Conservation (phyloP, 2,329 filamentous ascomycete species). For the Fusarium robinianum region DNA sequence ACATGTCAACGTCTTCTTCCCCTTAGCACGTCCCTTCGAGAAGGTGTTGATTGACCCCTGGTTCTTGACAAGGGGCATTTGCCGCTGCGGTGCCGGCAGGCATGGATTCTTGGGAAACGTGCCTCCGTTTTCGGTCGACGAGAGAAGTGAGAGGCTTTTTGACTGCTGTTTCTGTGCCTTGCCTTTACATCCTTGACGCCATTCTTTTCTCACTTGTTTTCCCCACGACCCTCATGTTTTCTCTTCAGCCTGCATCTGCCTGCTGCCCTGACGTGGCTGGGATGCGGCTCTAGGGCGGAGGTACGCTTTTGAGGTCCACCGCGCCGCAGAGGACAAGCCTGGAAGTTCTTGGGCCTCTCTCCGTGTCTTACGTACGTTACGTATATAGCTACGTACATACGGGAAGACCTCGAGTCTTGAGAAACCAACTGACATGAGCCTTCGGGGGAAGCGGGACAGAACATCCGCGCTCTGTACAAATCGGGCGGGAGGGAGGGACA, state of each 20-base stretch:
- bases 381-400: too few relatives aligned
- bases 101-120: too few relatives aligned
- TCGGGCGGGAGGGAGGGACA: not conserved
- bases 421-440: conserved; percentile 13
- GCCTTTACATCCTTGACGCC: conserved; percentile 11
- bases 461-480: too few relatives aligned
- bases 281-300: conserved; percentile 29
- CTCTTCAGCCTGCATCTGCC: conserved; percentile 33
- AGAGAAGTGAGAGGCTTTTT: conserved; percentile 16
- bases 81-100: conserved; percentile 9
- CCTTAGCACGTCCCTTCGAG: conserved; percentile 5
- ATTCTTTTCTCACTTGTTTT: conserved; percentile 29
- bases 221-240: conserved; percentile 21
- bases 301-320: conserved; percentile 20
- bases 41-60: conserved; percentile 34
- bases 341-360: conserved; percentile 3
- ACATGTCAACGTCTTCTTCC: conserved; percentile 4
- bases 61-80: conserved; percentile 25
- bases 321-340: conserved; percentile 16
- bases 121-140: too few relatives aligned
- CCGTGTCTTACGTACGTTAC: not conserved
- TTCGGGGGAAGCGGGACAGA: too few relatives aligned
- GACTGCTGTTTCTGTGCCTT: conserved; percentile 6
- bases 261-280: conserved; percentile 33
- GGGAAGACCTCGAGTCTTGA: conserved; percentile 7